A percentile compares a stretch with the other conserved stretches of the same genome.
Evolutionary conservation across 129 eudicot species (phyloP).

Genomic region (Smallanthus sonchifolius): DNA sequence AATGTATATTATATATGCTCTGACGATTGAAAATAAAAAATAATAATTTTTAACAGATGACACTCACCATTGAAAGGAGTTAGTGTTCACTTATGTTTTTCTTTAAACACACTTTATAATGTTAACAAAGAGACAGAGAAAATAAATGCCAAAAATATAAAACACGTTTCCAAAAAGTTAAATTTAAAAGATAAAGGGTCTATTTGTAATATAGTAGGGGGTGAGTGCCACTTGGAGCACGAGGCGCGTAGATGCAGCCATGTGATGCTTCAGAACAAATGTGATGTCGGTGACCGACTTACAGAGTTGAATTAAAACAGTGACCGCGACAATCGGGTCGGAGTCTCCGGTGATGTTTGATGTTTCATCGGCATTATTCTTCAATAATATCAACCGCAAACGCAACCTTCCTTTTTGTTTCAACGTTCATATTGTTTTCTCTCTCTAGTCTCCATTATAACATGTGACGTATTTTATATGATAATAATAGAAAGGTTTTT

Average conservation of each 20-base stretch:
- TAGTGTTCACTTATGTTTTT: too few species aligned
- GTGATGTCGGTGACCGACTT: conserved; percentile 34
- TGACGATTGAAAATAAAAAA: too few species aligned
- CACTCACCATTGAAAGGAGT: too few species aligned
- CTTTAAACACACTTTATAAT: too few species aligned
- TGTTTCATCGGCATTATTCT: background rate
- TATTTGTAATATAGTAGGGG: background rate
- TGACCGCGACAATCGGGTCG: conserved; percentile 10
- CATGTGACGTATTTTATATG: too few species aligned
- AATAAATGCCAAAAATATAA: background rate
- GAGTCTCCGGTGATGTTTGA: conserved; percentile 7
- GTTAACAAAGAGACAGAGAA: too few species aligned
- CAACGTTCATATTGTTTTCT: background rate
- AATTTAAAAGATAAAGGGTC: background rate
- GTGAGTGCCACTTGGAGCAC: background rate
- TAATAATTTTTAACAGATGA: too few species aligned
- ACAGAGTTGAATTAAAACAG: conserved; percentile 12
- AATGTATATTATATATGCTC: too few species aligned
- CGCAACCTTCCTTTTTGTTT: background rate
- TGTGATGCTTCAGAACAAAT: conserved; percentile 8
- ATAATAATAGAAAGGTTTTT: background rate
- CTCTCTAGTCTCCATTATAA: background rate
- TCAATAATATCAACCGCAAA: background rate
- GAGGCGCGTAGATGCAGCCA: background rate
- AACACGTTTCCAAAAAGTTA: background rate